Evolutionary conservation across 805 yeast species (phyloP).

Genomic region (Hanseniaspora valbyensis): DNA sequence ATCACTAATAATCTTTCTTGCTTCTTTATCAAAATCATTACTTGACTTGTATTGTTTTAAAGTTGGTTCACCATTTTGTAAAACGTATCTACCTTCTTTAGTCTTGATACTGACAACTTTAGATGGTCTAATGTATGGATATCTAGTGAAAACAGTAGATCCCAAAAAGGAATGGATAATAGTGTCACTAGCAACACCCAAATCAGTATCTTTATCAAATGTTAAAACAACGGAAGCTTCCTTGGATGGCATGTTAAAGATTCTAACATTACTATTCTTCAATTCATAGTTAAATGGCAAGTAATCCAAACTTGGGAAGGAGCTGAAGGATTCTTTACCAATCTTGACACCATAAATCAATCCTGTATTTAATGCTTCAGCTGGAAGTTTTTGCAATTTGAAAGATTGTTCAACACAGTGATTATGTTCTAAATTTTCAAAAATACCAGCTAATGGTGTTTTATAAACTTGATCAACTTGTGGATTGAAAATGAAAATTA

Average conservation of each 20-base stretch:
- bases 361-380: constrained; percentile 39
- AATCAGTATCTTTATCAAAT: constrained; percentile 36
- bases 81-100: constrained; percentile 18
- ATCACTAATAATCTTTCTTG: constrained; percentile 31
- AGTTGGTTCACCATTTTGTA: constrained; percentile 2
- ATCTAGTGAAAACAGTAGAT: constrained; percentile 58
- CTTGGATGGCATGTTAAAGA: constrained; percentile 77
- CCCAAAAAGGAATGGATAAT: constrained; percentile 54
- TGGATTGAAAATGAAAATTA: constrained; percentile 63
- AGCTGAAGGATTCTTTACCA: constrained; percentile 69
- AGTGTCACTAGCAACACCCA: constrained; percentile 42
- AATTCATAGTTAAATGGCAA: constrained; percentile 49
- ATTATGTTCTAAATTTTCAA: constrained; percentile 67
- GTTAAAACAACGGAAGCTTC: constrained; percentile 66
- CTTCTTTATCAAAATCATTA: constrained; percentile 36
- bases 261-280: constrained; percentile 51
- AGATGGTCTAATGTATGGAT: constrained; percentile 88
- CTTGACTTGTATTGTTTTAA: constrained; percentile 35
- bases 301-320: constrained; percentile 77
- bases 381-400: constrained; percentile 38
- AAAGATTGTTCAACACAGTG: constrained; percentile 60
- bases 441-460: constrained; percentile 67
- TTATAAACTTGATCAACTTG: constrained; percentile 56
- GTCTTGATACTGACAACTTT: constrained; percentile 50
- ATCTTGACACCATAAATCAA: constrained; percentile 53